phyloP scores from a whole-genome alignment of 176 grass and related monocot species.

The Chrysopogon serrulatus region DNA sequence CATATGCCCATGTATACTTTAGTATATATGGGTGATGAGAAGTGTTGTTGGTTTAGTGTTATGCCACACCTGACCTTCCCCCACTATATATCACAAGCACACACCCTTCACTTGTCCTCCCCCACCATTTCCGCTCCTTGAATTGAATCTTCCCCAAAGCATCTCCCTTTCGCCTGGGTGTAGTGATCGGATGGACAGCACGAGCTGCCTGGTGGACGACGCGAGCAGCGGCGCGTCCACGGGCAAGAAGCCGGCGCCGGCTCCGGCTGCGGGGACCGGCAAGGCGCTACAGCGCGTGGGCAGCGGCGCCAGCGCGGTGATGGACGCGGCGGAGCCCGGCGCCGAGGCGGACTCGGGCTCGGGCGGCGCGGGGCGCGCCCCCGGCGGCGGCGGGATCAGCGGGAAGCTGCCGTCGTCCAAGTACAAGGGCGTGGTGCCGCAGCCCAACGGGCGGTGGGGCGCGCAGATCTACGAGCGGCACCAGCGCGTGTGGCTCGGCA shows the following conservation, averaged over 20 bases:
- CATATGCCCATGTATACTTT: background rate
- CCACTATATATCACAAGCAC: constrained; percentile 13
- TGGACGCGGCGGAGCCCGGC: constrained; percentile 46
- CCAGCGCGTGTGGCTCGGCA: constrained; percentile 98
- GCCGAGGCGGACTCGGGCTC: constrained; percentile 32
- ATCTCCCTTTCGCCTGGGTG: background rate
- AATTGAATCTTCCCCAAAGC: background rate
- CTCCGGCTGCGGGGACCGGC: background rate
- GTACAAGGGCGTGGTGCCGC: constrained; percentile 96
- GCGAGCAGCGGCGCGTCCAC: constrained; percentile 53
- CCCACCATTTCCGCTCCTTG: background rate
- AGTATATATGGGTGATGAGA: background rate
- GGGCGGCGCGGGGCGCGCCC: background rate
- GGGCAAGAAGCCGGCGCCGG: constrained; percentile 35
- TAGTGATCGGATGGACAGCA: constrained; percentile 46
- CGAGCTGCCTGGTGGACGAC: constrained; percentile 51
- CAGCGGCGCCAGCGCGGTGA: constrained; percentile 47
- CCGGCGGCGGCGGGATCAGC: background rate
- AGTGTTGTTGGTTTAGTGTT: background rate
- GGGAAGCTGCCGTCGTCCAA: constrained; percentile 69
- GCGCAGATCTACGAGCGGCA: constrained; percentile 99
- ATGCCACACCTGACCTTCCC: constrained; percentile 10
- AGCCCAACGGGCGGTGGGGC: constrained; percentile 98
- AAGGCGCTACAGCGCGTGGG: constrained; percentile 45
- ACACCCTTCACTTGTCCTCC: background rate